Evolutionary conservation across 108 stramenopile species (phyloP), one percentile per base, ranked within the genome.

Genomic region (Fragilaria radians): DNA sequence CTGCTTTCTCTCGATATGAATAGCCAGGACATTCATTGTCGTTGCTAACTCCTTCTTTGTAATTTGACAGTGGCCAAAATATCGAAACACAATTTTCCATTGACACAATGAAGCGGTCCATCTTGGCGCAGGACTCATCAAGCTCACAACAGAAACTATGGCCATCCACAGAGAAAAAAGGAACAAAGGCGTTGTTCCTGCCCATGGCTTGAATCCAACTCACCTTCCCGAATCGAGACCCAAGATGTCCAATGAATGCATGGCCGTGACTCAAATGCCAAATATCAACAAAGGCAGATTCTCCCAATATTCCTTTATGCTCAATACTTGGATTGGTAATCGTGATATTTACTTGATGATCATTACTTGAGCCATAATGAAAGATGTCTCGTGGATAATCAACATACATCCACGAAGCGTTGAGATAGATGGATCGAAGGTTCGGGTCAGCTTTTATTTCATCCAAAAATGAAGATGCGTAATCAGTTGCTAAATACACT

Each of bases 181-280:
- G 59, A 24, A 60, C 25, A 32, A 63, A 23, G 5, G 3, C 29
- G 36, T 71, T 21, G 30, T 60, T 48, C 11, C 70, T 49, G 19
- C 58, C 50, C 1, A 63, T 71, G 19, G 64, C 64, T 30, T 65
- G 22, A 22, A 48, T 19, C 63, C 63, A 71, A 1, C 52, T 45
- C 3, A 65, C 63, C 27, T 71, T 71, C 4, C 70, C 70, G 54
- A 65, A 71, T 9, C 70, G 63, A 17, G 63, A 65, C 24, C 63
- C 64, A 28, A 71, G 45, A 54, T 71, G 70, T 17, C 64, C 70
- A 34, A 70, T 49, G 36, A 71, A 71, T 32, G 42, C 70, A 18
- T 71, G 52, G 19, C 63, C 70, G 29, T 71, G 63, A 53, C 64
- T 71, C 25, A 71, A 28, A 23, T 45, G 52, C 63, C 63, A 71